These are phyloP conservation scores for Endoconidiophora laricicola DNA, from an alignment of 2,329 filamentous ascomycete genomes.

Conservation along the genomic window DNA sequence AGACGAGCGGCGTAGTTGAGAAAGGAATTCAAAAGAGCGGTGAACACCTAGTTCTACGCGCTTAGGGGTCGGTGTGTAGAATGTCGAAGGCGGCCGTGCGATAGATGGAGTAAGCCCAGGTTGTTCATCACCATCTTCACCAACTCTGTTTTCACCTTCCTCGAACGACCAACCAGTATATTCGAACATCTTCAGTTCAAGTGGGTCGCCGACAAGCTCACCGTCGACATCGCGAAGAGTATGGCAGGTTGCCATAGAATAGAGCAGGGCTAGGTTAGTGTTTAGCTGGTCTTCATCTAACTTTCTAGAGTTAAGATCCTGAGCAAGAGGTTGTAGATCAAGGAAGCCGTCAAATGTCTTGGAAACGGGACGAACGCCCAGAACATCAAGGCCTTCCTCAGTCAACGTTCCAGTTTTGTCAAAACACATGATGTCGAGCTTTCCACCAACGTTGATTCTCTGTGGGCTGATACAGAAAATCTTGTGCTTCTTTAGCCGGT, in stretches of 20 bases:
- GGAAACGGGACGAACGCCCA: conserved; percentile 63
- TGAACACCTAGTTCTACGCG: conserved; percentile 67
- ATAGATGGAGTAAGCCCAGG: conserved; percentile 70
- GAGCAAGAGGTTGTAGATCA: conserved; percentile 6
- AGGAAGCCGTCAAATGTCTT: conserved; percentile 2
- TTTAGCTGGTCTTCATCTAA: conserved; percentile 31
- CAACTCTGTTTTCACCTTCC: conserved; percentile 43
- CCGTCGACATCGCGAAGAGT: conserved; percentile 74
- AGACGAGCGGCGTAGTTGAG: conserved; percentile 78
- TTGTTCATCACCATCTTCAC: conserved; percentile 55
- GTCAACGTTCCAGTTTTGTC: conserved; percentile 98
- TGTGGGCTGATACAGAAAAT: conserved; percentile 98
- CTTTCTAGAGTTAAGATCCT: conserved; percentile 29
- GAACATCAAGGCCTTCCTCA: conserved; percentile 85
- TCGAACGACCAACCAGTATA: conserved; percentile 89
- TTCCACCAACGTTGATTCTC: conserved; percentile 89
- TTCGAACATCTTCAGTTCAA: conserved; percentile 97
- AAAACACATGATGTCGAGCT: conserved; percentile 91
- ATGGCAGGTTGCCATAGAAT: conserved; percentile 96
- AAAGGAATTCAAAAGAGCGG: conserved; percentile 87
- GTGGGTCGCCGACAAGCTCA: conserved; percentile 79
- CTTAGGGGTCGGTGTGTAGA: conserved; percentile 6
- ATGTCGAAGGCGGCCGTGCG: conserved; percentile 50
- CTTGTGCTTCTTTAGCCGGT: conserved; percentile 67
- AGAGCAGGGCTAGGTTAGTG: conserved; percentile 30